These are phyloP conservation scores for Cucurbita argyrosperma DNA, from an alignment of 306 rosid genomes.

Conservation along the genomic window DNA sequence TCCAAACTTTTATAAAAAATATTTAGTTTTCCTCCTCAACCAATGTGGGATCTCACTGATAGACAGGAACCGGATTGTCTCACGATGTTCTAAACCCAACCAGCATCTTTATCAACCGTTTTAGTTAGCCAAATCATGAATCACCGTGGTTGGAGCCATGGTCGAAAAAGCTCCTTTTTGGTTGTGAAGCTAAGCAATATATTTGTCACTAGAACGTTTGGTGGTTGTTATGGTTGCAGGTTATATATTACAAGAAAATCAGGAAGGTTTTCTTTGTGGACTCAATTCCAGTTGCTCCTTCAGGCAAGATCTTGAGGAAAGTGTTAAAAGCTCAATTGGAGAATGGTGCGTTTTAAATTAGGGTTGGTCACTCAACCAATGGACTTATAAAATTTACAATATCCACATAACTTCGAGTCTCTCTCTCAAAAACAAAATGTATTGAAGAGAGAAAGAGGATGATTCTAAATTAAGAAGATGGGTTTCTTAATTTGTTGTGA, in stretches of 20 bases:
- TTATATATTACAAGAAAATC: not conserved
- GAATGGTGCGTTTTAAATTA: not conserved
- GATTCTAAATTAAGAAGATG: not conserved
- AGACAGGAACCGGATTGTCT: no score
- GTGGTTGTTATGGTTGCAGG: not conserved
- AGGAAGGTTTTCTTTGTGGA: constrained; percentile 4
- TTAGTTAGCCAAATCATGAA: no score
- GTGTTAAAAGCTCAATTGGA: not conserved
- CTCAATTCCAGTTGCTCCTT: not conserved
- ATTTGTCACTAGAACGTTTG: not conserved
- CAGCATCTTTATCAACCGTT: no score
- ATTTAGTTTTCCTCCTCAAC: no score
- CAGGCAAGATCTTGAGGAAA: constrained; percentile 4
- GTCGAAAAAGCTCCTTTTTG: no score
- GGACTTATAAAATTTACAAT: not conserved
- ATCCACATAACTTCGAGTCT: not conserved
- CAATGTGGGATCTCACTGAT: no score
- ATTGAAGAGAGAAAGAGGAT: not conserved
- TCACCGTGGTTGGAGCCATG: no score
- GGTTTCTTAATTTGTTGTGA: not conserved
- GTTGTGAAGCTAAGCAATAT: no score
- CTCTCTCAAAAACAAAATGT: not conserved
- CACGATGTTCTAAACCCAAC: no score
- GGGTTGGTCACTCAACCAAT: not conserved
- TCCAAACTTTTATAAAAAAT: no score